Percentiles rank a stretch among this genome's conserved stretches.
Conservation (phyloP, 176 grass and related monocot species). For the Carex cristatella region DNA sequence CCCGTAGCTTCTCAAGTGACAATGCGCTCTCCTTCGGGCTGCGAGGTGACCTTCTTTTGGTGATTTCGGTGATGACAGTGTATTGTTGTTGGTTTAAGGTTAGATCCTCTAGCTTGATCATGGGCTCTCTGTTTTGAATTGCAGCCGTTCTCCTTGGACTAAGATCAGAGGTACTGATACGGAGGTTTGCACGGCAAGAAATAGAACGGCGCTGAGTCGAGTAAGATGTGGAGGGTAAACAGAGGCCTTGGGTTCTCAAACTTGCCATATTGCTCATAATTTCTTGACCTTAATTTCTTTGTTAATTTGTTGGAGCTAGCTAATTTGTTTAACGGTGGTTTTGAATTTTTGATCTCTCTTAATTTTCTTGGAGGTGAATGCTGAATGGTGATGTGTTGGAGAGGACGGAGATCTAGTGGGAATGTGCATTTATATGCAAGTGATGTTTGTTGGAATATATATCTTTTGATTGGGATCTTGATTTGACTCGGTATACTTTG, state of each 20-base stretch:
- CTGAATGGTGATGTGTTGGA: neutral
- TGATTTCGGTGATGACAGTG: neutral
- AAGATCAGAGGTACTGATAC: neutral
- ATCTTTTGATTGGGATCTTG: neutral
- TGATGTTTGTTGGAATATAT: neutral
- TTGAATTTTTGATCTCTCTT: neutral
- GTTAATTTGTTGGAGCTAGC: neutral
- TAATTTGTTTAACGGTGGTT: neutral
- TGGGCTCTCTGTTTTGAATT: neutral
- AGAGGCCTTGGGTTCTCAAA: conserved; percentile 1
- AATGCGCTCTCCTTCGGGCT: neutral
- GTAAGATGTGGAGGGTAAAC: conserved; percentile 16
- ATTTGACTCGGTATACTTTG: neutral
- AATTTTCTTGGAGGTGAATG: neutral
- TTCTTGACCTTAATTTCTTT: neutral
- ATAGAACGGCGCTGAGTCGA: neutral
- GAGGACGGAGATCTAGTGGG: neutral
- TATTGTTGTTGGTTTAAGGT: conserved; percentile 8
- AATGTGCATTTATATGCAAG: neutral
- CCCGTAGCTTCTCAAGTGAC: neutral
- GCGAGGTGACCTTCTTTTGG: neutral
- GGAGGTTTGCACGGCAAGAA: neutral
- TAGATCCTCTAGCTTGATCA: neutral
- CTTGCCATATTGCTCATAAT: neutral
- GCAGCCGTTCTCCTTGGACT: neutral